Conservation (phyloP, 1,284 basidiomycete species). For the Cryptococcus sp. region DNA sequence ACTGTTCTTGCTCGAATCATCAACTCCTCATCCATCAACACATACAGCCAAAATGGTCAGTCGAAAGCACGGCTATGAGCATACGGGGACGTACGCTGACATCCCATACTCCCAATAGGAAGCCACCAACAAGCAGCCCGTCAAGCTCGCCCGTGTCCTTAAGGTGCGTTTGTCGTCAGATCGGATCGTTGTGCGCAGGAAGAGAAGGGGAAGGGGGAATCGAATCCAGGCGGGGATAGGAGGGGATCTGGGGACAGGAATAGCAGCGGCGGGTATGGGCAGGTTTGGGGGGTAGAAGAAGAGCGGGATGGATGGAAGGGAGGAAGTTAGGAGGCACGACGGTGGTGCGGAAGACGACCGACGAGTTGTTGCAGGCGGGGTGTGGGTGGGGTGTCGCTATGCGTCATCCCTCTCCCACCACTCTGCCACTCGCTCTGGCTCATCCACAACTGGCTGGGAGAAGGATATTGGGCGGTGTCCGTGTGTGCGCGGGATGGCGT, state of each 20-base stretch:
- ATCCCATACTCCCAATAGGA: constrained; percentile 57
- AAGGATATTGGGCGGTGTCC: too few relatives aligned
- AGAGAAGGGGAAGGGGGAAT: not conserved
- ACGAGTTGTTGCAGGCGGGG: not conserved
- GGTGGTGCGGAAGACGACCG: not conserved
- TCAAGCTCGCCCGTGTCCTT: constrained; percentile 93
- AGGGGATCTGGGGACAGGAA: not conserved
- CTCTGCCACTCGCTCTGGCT: not conserved
- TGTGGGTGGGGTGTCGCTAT: not conserved
- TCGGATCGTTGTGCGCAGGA: not conserved
- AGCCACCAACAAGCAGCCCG: constrained; percentile 69
- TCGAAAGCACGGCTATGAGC: not conserved
- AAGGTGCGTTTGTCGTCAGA: constrained; percentile 59
- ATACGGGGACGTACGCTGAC: not conserved
- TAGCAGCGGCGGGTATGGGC: too few relatives aligned
- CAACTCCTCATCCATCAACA: constrained; percentile 24
- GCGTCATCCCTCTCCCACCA: not conserved
- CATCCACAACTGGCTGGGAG: too few relatives aligned
- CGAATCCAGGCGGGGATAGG: too few relatives aligned
- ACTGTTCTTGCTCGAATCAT: too few relatives aligned
- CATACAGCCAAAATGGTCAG: constrained; percentile 36
- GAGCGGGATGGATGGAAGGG: not conserved
- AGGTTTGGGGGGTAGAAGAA: not conserved
- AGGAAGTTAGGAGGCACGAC: not conserved
- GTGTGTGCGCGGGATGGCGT: too few relatives aligned